Conservation (phyloP, 2,329 filamentous ascomycete species). For the Aspergillus cejpii region DNA sequence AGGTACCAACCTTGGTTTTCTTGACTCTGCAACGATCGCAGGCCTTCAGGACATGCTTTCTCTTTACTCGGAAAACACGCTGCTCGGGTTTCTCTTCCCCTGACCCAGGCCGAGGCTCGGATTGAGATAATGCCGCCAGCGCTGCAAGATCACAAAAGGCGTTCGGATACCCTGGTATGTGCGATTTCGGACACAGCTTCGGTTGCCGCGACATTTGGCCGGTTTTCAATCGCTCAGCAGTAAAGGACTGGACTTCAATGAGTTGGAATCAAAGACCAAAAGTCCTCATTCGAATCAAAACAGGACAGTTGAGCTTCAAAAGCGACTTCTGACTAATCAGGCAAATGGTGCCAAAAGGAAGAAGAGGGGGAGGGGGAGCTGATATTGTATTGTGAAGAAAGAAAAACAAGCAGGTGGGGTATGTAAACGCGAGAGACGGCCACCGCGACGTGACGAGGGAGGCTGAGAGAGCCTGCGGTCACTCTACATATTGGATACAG, state of each 20-base stretch:
- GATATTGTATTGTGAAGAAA: slow-evolving; percentile 8
- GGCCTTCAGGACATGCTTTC: slow-evolving; percentile 42
- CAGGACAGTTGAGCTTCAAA: not conserved
- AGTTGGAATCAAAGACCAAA: not conserved
- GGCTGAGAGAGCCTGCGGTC: slow-evolving; percentile 12
- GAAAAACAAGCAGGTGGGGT: slow-evolving; percentile 14
- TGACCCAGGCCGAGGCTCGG: slow-evolving; percentile 24
- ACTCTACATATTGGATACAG: slow-evolving; percentile 21
- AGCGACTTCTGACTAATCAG: slow-evolving; percentile 6
- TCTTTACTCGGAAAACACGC: slow-evolving; percentile 39
- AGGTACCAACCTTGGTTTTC: slow-evolving; percentile 38
- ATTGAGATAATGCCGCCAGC: slow-evolving; percentile 27
- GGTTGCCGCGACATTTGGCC: slow-evolving; percentile 38
- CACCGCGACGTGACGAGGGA: slow-evolving; percentile 3
- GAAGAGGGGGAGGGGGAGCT: slow-evolving; percentile 14
- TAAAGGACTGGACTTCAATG: too few relatives aligned
- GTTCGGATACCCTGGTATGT: slow-evolving; percentile 32
- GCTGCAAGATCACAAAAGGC: slow-evolving; percentile 29
- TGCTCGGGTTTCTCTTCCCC: slow-evolving; percentile 34
- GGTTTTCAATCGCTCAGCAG: not conserved
- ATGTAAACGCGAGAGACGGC: slow-evolving; percentile 6
- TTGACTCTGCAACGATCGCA: slow-evolving; percentile 44
- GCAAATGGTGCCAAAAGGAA: slow-evolving; percentile 6
- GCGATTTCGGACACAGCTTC: slow-evolving; percentile 35
- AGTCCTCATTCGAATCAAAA: not conserved